A percentile compares a stretch with the other conserved stretches of the same genome.
Conservation (phyloP, 2,329 filamentous ascomycete species). For the Epichloe aotearoae region DNA sequence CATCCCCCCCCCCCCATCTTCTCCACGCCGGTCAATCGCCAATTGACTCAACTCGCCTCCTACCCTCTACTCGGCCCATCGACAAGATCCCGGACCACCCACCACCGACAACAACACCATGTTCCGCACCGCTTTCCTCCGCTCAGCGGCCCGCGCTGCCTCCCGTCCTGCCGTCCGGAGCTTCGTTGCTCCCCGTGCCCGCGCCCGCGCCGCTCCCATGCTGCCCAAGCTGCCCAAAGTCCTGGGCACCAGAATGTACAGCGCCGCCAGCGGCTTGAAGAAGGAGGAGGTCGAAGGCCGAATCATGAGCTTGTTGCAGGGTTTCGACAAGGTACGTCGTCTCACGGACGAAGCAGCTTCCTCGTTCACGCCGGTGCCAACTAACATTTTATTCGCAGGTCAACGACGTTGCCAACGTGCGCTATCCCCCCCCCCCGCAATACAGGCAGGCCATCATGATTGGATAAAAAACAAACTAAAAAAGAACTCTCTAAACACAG, state of each 20-base stretch:
- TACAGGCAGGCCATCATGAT: background rate
- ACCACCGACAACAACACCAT: conserved; percentile 33
- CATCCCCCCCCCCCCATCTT: no score
- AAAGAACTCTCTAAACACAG: conserved; percentile 30
- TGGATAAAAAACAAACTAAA: conserved; percentile 5
- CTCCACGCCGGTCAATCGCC: conserved; percentile 7
- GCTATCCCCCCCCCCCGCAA: conserved; percentile 7
- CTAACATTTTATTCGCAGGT: conserved; percentile 35
- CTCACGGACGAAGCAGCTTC: background rate
- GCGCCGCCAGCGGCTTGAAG: conserved; percentile 62
- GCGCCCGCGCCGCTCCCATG: conserved; percentile 43
- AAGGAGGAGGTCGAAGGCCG: conserved; percentile 80
- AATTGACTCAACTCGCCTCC: background rate
- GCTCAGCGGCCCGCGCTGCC: conserved; percentile 54
- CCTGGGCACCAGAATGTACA: conserved; percentile 71
- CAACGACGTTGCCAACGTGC: conserved; percentile 50
- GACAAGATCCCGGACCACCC: background rate
- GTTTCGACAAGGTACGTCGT: conserved; percentile 73
- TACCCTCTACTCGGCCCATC: background rate
- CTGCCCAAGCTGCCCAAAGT: conserved; percentile 29
- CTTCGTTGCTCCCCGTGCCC: conserved; percentile 34
- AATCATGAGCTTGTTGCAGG: conserved; percentile 84
- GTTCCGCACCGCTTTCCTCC: conserved; percentile 81
- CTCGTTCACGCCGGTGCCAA: conserved; percentile 10
- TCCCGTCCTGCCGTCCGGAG: conserved; percentile 36